Evolutionary conservation across 2,329 filamentous ascomycete species (phyloP).

Genomic region (Diplodia corticola): DNA sequence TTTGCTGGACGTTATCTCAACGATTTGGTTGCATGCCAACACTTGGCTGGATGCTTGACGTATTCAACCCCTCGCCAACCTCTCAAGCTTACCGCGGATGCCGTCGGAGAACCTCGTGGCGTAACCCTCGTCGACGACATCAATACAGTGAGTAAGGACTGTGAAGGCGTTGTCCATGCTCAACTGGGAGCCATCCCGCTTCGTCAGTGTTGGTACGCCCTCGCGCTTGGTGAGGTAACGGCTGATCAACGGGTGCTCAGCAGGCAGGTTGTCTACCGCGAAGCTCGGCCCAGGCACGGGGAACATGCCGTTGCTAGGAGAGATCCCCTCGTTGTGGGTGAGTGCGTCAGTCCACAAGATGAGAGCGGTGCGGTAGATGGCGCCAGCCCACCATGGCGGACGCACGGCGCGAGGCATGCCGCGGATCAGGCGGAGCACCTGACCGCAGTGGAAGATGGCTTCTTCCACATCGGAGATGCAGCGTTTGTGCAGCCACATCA

Average conservation of each 20-base stretch:
- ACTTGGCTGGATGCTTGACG: background rate
- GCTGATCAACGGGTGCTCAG: constrained; percentile 53
- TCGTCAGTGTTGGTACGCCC: constrained; percentile 54
- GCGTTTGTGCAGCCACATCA: constrained; percentile 58
- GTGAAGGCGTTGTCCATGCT: constrained; percentile 50
- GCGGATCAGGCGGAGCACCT: constrained; percentile 63
- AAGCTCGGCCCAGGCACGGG: constrained; percentile 45
- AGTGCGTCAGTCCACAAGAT: constrained; percentile 65
- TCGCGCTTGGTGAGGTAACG: constrained; percentile 56
- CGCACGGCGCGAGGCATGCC: constrained; percentile 61
- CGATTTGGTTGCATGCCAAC: background rate
- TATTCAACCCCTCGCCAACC: constrained; percentile 38
- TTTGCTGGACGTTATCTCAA: background rate
- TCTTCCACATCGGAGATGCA: constrained; percentile 66
- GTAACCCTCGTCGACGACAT: constrained; percentile 55
- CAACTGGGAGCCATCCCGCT: constrained; percentile 50
- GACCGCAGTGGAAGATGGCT: constrained; percentile 66
- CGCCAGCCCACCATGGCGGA: constrained; percentile 71
- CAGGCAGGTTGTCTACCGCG: constrained; percentile 52
- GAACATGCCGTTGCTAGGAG: constrained; percentile 41
- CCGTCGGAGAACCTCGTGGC: constrained; percentile 57
- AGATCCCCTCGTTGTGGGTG: constrained; percentile 49
- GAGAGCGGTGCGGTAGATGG: constrained; percentile 66
- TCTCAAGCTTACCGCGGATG: constrained; percentile 55
- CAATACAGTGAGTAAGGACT: constrained; percentile 54